phyloP scores from a whole-genome alignment of 371 early-diverging fungal species.

The Apophysomyces trapeziformis region DNA sequence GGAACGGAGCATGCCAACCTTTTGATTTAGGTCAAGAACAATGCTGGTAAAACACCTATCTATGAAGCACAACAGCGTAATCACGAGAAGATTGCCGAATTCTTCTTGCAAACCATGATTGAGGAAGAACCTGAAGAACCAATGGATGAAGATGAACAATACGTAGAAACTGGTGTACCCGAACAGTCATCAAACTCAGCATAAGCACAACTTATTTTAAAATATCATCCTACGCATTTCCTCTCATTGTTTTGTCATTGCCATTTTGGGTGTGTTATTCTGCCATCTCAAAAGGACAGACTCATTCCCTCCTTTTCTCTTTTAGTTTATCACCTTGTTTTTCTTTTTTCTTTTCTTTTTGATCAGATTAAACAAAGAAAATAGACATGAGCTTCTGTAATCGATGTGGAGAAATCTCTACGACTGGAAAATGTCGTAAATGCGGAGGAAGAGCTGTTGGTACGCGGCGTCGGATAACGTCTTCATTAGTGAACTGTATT shows the following conservation, averaged over 20 bases:
- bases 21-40: conserved; percentile 61
- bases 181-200: background rate
- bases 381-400: conserved; percentile 61
- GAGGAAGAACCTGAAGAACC: conserved; percentile 59
- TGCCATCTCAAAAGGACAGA: conserved; percentile 12
- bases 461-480: conserved; percentile 17
- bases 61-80: conserved; percentile 69
- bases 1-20: background rate
- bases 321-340: conserved; percentile 4
- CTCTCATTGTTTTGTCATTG: conserved; percentile 11
- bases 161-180: conserved; percentile 45
- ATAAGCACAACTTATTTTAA: background rate
- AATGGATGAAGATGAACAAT: conserved; percentile 53
- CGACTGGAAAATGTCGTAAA: conserved; percentile 56
- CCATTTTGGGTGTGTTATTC: conserved; percentile 13
- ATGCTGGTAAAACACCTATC: conserved; percentile 61
- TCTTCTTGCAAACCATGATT: conserved; percentile 61
- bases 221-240: background rate
- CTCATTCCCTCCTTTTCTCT: background rate
- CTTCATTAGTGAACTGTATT: no score
- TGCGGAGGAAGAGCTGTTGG: conserved; percentile 65
- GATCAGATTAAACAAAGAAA: conserved; percentile 14
- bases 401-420: conserved; percentile 62
- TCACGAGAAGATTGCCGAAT: conserved; percentile 69
- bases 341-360: conserved; percentile 18